phyloP scores from a whole-genome alignment of 1,139 yeast species.

The Blastobotrys arbuscula region DNA sequence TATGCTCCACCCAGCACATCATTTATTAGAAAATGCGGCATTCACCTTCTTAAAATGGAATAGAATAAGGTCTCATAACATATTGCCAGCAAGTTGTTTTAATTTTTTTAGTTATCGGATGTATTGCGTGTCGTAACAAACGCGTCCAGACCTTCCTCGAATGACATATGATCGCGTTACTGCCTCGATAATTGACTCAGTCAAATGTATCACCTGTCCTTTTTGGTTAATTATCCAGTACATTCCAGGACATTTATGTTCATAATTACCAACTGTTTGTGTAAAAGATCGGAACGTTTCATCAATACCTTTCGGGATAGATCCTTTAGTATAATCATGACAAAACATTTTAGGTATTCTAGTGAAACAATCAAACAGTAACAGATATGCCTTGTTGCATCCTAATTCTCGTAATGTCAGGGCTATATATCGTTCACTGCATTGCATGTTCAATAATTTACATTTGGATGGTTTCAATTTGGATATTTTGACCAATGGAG shows the following conservation, averaged over 20 bases:
- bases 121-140: background rate
- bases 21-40: no score
- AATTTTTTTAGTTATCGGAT: background rate
- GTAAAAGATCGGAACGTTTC: constrained; percentile 2
- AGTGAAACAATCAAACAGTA: background rate
- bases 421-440: background rate
- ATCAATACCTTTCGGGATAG: constrained; percentile 1
- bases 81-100: no score
- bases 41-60: no score
- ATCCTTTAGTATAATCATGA: background rate
- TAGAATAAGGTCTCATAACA: no score
- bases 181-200: constrained; percentile 1
- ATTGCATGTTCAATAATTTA: background rate
- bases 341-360: background rate
- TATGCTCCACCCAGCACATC: no score
- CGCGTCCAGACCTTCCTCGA: background rate
- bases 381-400: background rate
- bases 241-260: background rate
- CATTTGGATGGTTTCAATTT: background rate
- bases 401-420: background rate
- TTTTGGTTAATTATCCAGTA: constrained; percentile 1
- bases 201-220: background rate
- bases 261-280: background rate
- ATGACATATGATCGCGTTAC: background rate
- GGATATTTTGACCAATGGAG: background rate